Percentiles rank a stretch among this genome's conserved stretches.
Evolutionary conservation across 169 alveolate species (phyloP).

Genomic region (Theileria orientalis): DNA sequence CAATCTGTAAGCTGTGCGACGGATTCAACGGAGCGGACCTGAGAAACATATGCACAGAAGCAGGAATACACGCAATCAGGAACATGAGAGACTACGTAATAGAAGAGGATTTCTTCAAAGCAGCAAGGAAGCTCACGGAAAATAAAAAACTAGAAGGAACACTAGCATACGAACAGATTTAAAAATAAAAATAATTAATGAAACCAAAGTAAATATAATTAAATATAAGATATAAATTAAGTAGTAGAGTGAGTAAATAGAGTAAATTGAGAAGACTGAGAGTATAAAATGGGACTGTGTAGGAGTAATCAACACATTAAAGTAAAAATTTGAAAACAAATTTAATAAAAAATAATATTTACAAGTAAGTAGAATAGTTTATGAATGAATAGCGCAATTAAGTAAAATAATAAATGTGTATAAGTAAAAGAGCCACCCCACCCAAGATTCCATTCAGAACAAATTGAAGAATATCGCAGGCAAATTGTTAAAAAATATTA

Average conservation of each 20-base stretch:
- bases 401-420: no score
- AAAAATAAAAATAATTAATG: neutral
- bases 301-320: no score
- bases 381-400: no score
- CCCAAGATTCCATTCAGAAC: no score
- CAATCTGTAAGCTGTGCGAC: conserved; percentile 93
- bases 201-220: neutral
- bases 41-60: conserved; percentile 99
- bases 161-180: conserved; percentile 88
- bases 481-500: no score
- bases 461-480: no score
- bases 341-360: no score
- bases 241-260: neutral
- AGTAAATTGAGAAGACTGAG: neutral
- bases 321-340: no score
- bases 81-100: conserved; percentile 96
- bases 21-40: conserved; percentile 99
- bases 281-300: no score
- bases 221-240: neutral
- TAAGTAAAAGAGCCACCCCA: no score
- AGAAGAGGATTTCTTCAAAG: conserved; percentile 98
- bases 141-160: conserved; percentile 95
- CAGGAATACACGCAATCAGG: conserved; percentile 93
- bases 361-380: no score
- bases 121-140: conserved; percentile 94